Evolutionary conservation across 768 basidiomycete species (phyloP).

Genomic region (Gelatoporia subvermispora): DNA sequence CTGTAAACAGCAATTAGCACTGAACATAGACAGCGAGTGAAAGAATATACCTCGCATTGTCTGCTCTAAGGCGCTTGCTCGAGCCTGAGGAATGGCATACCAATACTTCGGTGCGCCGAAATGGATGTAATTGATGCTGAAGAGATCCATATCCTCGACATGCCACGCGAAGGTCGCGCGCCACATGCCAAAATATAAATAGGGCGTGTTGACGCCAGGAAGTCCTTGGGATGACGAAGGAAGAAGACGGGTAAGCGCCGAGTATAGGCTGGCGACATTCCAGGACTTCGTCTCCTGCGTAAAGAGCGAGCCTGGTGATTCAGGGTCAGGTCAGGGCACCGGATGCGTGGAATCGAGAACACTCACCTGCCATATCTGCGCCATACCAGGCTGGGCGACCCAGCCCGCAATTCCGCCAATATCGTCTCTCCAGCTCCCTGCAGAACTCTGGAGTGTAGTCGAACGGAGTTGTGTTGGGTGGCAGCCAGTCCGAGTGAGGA

Average conservation of each 20-base stretch:
- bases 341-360: background rate
- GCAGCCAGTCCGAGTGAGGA: slow-evolving; percentile 74
- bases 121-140: slow-evolving; percentile 98
- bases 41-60: slow-evolving; percentile 71
- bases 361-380: slow-evolving; percentile 85
- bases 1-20: slow-evolving; percentile 30
- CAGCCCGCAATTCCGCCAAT: slow-evolving; percentile 87
- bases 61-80: slow-evolving; percentile 78
- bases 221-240: slow-evolving; percentile 64
- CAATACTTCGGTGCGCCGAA: slow-evolving; percentile 97
- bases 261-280: slow-evolving; percentile 93
- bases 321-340: background rate
- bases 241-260: slow-evolving; percentile 76
- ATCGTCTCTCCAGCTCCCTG: slow-evolving; percentile 79
- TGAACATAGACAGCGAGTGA: background rate
- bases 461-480: slow-evolving; percentile 57
- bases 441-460: slow-evolving; percentile 92
- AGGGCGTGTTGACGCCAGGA: slow-evolving; percentile 95
- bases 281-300: slow-evolving; percentile 76
- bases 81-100: slow-evolving; percentile 92
- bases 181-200: slow-evolving; percentile 99
- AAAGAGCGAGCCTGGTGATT: slow-evolving; percentile 52
- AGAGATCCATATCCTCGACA: slow-evolving; percentile 99
- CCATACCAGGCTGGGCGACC: slow-evolving; percentile 97
- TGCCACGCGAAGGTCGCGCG: slow-evolving; percentile 98